These are phyloP conservation scores for Mycosarcoma mackinlayi DNA, from an alignment of 1,284 basidiomycete genomes.

Conservation along the genomic window DNA sequence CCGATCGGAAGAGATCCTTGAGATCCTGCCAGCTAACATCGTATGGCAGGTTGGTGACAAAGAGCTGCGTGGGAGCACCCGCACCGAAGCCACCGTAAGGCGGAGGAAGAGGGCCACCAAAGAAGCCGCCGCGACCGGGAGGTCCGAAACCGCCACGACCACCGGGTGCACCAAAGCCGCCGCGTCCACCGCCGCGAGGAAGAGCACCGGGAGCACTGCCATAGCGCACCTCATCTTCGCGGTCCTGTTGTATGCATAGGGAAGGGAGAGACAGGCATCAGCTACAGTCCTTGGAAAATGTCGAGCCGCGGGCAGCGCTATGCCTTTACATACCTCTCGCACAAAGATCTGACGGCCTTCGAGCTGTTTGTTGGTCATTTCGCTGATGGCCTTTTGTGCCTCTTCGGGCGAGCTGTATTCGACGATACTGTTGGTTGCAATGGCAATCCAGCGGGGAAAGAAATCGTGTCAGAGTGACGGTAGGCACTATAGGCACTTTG, in stretches of 20 bases:
- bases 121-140: conserved; percentile 54
- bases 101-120: conserved; percentile 31
- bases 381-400: conserved; percentile 55
- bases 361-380: conserved; percentile 77
- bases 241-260: conserved; percentile 76
- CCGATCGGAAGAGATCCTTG: conserved; percentile 93
- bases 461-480: background rate
- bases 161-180: conserved; percentile 46
- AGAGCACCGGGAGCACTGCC: conserved; percentile 77
- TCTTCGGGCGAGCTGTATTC: conserved; percentile 58
- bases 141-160: conserved; percentile 50
- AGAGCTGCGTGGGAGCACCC: conserved; percentile 75
- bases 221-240: conserved; percentile 92
- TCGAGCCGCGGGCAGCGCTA: too few relatives aligned
- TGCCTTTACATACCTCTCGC: conserved; percentile 79
- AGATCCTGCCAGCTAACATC: conserved; percentile 98
- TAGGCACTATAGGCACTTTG: background rate
- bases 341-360: conserved; percentile 94
- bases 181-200: conserved; percentile 75
- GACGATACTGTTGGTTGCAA: conserved; percentile 53
- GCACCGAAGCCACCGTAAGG: conserved; percentile 36
- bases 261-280: background rate
- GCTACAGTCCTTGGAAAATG: background rate
- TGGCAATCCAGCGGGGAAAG: background rate
- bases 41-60: conserved; percentile 86